phyloP scores from a whole-genome alignment of 805 yeast genomes.

The Barnettozyma salicaria region DNA sequence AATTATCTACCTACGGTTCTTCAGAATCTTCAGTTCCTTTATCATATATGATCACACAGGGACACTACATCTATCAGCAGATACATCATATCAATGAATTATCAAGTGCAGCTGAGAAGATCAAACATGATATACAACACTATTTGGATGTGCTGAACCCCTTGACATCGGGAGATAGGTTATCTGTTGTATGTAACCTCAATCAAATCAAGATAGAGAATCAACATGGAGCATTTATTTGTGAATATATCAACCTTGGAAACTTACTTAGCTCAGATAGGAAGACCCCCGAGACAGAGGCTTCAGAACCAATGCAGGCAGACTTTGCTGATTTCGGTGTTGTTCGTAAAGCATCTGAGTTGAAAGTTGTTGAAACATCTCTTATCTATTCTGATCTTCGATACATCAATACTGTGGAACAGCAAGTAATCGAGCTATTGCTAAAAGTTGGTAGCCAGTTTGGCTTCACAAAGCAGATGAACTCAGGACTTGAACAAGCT shows the following conservation, averaged over 20 bases:
- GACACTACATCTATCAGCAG: conserved; percentile 14
- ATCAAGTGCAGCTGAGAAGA: conserved; percentile 14
- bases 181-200: background rate
- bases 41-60: conserved; percentile 9
- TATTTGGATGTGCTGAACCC: conserved; percentile 10
- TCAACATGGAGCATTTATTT: conserved; percentile 17
- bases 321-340: conserved; percentile 23
- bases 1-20: conserved; percentile 6
- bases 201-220: conserved; percentile 5
- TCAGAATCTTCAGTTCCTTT: background rate
- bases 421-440: conserved; percentile 7
- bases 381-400: conserved; percentile 9
- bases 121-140: conserved; percentile 17
- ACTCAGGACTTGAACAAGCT: conserved; percentile 13
- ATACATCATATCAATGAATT: conserved; percentile 9
- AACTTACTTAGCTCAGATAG: background rate
- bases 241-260: conserved; percentile 12
- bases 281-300: conserved; percentile 1
- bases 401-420: conserved; percentile 13
- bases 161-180: background rate
- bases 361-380: background rate
- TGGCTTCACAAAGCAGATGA: background rate
- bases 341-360: conserved; percentile 17
- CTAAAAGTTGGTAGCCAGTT: conserved; percentile 9
- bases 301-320: conserved; percentile 1